phyloP scores from a whole-genome alignment of 2,329 filamentous ascomycete species.

The Ceratocystiopsis brevicomis region DNA sequence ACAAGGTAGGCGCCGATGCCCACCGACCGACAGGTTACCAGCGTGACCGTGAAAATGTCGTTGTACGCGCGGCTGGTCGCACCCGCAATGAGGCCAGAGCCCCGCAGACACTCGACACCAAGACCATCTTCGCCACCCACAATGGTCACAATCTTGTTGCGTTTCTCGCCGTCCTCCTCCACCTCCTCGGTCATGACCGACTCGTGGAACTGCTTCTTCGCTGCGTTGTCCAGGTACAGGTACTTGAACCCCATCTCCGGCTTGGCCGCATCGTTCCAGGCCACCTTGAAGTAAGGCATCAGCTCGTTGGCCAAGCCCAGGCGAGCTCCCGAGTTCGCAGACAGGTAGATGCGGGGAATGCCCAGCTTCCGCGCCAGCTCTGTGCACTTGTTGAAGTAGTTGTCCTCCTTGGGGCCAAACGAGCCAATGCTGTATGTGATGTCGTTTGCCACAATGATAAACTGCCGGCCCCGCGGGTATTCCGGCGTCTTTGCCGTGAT shows the following conservation, averaged over 20 bases:
- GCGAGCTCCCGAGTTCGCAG: slow-evolving; percentile 95
- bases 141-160: slow-evolving; percentile 86
- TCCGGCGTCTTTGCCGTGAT: slow-evolving; percentile 89
- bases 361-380: slow-evolving; percentile 80
- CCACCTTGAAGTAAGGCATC: slow-evolving; percentile 91
- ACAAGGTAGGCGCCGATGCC: slow-evolving; percentile 99
- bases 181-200: slow-evolving; percentile 79
- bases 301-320: slow-evolving; percentile 93
- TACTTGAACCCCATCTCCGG: slow-evolving; percentile 91
- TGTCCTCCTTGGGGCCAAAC: slow-evolving; percentile 89
- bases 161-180: slow-evolving; percentile 68
- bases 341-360: slow-evolving; percentile 92
- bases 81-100: slow-evolving; percentile 94
- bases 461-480: slow-evolving; percentile 79
- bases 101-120: slow-evolving; percentile 91
- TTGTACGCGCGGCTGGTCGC: slow-evolving; percentile 94
- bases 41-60: slow-evolving; percentile 94
- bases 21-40: slow-evolving; percentile 95
- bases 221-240: slow-evolving; percentile 74
- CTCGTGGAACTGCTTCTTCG: slow-evolving; percentile 73
- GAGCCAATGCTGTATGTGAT: slow-evolving; percentile 99
- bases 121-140: slow-evolving; percentile 88
- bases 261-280: slow-evolving; percentile 72
- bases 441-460: slow-evolving; percentile 95
- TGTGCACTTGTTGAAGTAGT: slow-evolving; percentile 98